phyloP scores from a whole-genome alignment of 1,284 basidiomycete genomes.

The Vanrija sp. region DNA sequence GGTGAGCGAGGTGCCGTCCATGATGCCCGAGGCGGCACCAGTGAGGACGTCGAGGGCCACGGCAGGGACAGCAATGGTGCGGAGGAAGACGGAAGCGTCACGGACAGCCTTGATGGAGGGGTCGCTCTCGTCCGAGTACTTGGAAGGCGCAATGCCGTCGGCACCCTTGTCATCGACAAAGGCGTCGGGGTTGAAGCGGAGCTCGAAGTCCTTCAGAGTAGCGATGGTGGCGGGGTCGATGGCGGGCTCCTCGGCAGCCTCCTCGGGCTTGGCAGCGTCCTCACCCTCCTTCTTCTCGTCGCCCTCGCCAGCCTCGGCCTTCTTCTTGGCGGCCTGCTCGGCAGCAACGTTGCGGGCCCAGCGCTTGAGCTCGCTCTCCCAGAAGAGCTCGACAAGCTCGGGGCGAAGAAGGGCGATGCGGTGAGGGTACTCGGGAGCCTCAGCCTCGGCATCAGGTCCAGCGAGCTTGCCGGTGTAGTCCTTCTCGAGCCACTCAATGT shows the following conservation, averaged over 20 bases:
- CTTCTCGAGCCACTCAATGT: conserved; percentile 57
- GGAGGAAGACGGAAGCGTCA: conserved; percentile 53
- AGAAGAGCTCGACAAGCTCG: conserved; percentile 56
- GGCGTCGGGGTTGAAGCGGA: conserved; percentile 58
- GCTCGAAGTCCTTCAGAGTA: conserved; percentile 50
- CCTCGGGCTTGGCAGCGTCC: conserved; percentile 3
- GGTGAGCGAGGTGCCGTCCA: conserved; percentile 54
- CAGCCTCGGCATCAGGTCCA: conserved; percentile 20
- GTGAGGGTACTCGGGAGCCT: conserved; percentile 53
- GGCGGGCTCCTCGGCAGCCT: conserved; percentile 12
- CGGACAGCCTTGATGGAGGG: conserved; percentile 55
- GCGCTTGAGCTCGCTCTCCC: conserved; percentile 54
- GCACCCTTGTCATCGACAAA: conserved; percentile 50
- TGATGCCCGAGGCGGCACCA: conserved; percentile 49
- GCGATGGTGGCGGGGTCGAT: conserved; percentile 21
- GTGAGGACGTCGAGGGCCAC: conserved; percentile 54
- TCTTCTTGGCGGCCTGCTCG: conserved; percentile 30
- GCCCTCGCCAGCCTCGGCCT: conserved; percentile 19
- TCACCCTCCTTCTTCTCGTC: conserved; percentile 19
- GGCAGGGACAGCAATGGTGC: conserved; percentile 51
- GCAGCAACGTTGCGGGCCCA: conserved; percentile 53
- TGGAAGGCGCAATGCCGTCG: conserved; percentile 23
- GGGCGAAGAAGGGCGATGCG: conserved; percentile 56
- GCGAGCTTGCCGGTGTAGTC: conserved; percentile 46
- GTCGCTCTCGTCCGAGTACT: conserved; percentile 52